Evolutionary conservation across 169 alveolate species (phyloP), one percentile per base, ranked within the genome.

Genomic region (Eimeria falciformis): DNA sequence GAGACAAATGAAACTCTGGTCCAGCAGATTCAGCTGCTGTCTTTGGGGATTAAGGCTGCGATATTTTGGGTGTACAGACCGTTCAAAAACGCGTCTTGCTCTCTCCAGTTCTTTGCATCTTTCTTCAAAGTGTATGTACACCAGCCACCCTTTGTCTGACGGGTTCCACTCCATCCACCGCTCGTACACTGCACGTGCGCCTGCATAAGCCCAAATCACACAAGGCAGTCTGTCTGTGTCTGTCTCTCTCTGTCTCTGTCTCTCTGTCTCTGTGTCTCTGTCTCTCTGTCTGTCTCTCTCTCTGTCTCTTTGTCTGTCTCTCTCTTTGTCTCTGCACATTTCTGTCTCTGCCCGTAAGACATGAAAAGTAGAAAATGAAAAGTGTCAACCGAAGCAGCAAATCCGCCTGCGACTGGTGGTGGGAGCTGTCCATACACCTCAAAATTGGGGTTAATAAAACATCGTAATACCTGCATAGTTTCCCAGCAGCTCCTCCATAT

Each of bases 81-180:
- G 56, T 46, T 97, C 99, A 65, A 97, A 96, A 3, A 99, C 95
- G 53, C 94, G 95, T 92, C 99, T 94, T n/a, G 99, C 97, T 53
- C 97, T 96, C 17, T 98, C 99, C 68, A 97, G 94, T 81, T 99
- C 99, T 33, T 98, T 98, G 98, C 99, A 97, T 88, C 99, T 97
- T 94, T 99, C 99, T 94, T 99, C 99, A 96, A 99, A 99, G 94
- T 98, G 97, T 5, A 98, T 94, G 95, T 95, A 99, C 58, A 98
- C 97, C 92, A 97, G 96, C 99, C 99, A 99, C n/a, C 99, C 93
- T 21, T 97, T 97, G 91, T 98, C 99, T 79, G 95, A 97, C 11
- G 99, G 99, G 46, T 97, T 97, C 99, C 99, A 98, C 62, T 98
- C 98, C 98, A 99, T 97, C 99, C 99, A 99, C 81, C 99, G 68